These are phyloP conservation scores for Hirsutella rhossiliensis DNA, from an alignment of 2,329 filamentous ascomycete genomes.

Conservation along the genomic window DNA sequence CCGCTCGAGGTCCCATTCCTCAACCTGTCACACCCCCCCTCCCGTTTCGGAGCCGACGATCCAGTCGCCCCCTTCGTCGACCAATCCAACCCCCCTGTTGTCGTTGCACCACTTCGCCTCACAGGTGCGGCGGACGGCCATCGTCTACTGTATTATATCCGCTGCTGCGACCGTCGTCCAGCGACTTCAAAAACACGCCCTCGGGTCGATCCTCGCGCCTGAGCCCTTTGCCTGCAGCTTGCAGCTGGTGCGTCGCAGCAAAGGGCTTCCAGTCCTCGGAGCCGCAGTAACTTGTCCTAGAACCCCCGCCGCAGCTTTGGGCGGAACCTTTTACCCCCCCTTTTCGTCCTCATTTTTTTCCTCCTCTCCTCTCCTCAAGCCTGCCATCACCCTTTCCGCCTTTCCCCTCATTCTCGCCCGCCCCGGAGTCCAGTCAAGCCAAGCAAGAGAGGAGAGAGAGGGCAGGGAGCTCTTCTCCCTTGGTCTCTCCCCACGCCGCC, in stretches of 20 bases:
- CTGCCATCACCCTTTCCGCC: background rate
- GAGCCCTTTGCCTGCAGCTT: background rate
- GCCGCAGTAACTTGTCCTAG: background rate
- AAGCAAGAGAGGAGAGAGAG: background rate
- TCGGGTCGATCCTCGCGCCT: background rate
- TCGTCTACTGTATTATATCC: background rate
- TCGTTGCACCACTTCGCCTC: constrained; percentile 1
- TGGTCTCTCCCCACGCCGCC: background rate
- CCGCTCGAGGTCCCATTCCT: too few species aligned
- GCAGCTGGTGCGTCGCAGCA: constrained; percentile 1
- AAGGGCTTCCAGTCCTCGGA: background rate
- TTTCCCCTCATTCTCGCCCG: background rate
- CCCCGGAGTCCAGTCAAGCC: background rate
- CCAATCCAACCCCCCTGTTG: background rate
- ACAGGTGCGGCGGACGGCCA: background rate
- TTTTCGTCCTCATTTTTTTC: background rate
- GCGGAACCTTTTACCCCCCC: background rate
- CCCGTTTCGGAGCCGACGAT: background rate
- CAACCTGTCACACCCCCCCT: background rate
- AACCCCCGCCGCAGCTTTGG: background rate
- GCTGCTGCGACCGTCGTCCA: background rate
- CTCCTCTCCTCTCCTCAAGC: background rate
- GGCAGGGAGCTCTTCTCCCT: background rate
- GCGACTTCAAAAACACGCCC: background rate
- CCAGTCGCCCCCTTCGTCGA: background rate